Conservation (phyloP, 805 yeast species). For the Hemisphaericaspora nanyangensis region DNA sequence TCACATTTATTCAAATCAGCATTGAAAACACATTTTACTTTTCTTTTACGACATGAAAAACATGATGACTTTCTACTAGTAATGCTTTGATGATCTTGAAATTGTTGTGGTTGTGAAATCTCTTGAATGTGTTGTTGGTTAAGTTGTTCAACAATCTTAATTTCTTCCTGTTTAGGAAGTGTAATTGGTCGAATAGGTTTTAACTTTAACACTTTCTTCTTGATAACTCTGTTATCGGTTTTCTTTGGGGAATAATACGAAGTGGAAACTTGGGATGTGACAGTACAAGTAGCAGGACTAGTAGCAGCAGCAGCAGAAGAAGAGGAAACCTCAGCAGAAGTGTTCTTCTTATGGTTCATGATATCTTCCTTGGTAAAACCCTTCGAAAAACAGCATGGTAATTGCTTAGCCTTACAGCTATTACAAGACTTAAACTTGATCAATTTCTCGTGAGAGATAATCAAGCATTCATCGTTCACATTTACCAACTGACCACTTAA, state of each 20-base stretch:
- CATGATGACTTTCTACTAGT: constrained; percentile 34
- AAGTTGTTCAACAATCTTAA: neutral
- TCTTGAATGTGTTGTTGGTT: neutral
- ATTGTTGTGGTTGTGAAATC: neutral
- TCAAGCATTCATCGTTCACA: constrained; percentile 8
- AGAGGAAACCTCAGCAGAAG: neutral
- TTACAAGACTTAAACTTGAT: constrained; percentile 54
- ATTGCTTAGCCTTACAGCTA: constrained; percentile 46
- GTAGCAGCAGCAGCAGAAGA: neutral
- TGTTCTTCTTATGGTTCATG: constrained; percentile 28
- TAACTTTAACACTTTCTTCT: constrained; percentile 1
- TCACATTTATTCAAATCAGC: constrained; percentile 30
- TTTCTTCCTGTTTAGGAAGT: neutral
- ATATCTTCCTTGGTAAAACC: constrained; percentile 67
- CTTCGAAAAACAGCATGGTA: constrained; percentile 54
- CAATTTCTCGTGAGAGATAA: constrained; percentile 25
- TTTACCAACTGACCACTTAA: neutral
- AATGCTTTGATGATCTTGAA: neutral
- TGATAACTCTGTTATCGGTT: constrained; percentile 8
- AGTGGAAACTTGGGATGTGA: neutral
- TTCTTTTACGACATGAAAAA: constrained; percentile 38
- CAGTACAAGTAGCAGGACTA: constrained; percentile 5
- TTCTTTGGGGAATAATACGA: constrained; percentile 10
- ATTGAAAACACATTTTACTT: constrained; percentile 39
- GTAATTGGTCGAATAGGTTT: constrained; percentile 2